Conservation (phyloP, 2,329 filamentous ascomycete genomes). For the Cercospora janseana region DNA sequence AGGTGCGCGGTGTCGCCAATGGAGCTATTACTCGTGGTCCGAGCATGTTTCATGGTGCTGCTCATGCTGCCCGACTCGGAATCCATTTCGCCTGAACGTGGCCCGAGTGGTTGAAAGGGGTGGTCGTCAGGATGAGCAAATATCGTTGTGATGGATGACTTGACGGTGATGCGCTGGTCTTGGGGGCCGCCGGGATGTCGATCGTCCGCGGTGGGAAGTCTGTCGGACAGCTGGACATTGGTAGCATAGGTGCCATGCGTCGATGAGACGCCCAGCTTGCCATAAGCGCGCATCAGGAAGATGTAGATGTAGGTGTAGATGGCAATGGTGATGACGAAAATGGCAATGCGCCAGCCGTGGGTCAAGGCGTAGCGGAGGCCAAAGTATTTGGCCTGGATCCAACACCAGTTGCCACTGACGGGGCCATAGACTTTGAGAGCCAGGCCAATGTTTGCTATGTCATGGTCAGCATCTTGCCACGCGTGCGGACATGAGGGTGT, state of each 20-base stretch:
- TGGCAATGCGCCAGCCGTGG: conserved; percentile 48
- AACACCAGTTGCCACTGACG: conserved; percentile 52
- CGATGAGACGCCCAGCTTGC: conserved; percentile 11
- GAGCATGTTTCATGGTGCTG: background rate
- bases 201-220: conserved; percentile 5
- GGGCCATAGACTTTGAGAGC: conserved; percentile 38
- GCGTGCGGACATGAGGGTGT: background rate
- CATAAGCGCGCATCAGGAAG: conserved; percentile 33
- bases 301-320: conserved; percentile 48
- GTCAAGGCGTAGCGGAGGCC: conserved; percentile 48
- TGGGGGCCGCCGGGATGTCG: background rate
- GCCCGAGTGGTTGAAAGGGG: background rate
- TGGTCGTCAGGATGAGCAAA: conserved; percentile 9
- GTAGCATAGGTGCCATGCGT: conserved; percentile 7
- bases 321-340: conserved; percentile 43
- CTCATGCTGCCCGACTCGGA: conserved; percentile 2
- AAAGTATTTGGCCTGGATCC: conserved; percentile 43
- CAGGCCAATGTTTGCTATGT: conserved; percentile 30
- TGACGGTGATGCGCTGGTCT: conserved; percentile 10
- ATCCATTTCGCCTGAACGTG: conserved; percentile 6
- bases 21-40: background rate
- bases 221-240: background rate
- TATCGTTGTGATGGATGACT: conserved; percentile 15
- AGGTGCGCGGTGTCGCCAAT: background rate
- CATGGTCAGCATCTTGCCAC: background rate